Conservation (phyloP, 176 grass and related monocot genomes). For the Dendrocalamus sinicus region DNA sequence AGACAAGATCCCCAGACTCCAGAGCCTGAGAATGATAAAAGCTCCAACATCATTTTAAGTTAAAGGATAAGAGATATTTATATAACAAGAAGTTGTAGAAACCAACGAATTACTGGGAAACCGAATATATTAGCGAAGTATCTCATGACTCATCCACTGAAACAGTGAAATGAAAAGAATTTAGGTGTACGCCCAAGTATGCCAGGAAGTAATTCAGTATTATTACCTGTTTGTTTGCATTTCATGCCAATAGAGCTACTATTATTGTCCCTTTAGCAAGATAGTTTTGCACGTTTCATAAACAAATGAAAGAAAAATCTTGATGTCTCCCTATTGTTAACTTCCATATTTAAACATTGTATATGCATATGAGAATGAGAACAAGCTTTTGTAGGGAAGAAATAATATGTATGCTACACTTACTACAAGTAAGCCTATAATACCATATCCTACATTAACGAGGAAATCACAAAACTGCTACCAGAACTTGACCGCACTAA, state of each 20-base stretch:
- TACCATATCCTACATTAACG: not conserved
- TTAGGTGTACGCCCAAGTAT: not conserved
- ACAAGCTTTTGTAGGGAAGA: conserved; percentile 13
- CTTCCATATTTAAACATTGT: not conserved
- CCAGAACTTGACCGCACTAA: conserved; percentile 2
- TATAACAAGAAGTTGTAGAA: not conserved
- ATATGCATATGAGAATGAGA: not conserved
- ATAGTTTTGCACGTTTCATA: conserved; percentile 4
- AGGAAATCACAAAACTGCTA: not conserved
- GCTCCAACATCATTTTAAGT: conserved; percentile 4
- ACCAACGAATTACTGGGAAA: not conserved
- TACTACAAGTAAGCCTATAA: not conserved
- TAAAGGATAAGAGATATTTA: conserved; percentile 12
- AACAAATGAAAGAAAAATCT: conserved; percentile 1
- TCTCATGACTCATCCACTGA: conserved; percentile 14
- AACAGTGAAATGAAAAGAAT: not conserved
- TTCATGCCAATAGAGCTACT: not conserved
- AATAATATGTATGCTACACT: not conserved
- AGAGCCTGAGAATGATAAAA: conserved; percentile 60
- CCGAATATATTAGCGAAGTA: not conserved
- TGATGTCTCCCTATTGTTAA: not conserved
- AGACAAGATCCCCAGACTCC: conserved; percentile 67
- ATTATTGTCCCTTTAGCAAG: not conserved
- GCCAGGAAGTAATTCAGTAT: not conserved
- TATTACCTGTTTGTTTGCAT: not conserved